Conservation (phyloP, 1,284 basidiomycete genomes). For the Neonothopanus nambi region DNA sequence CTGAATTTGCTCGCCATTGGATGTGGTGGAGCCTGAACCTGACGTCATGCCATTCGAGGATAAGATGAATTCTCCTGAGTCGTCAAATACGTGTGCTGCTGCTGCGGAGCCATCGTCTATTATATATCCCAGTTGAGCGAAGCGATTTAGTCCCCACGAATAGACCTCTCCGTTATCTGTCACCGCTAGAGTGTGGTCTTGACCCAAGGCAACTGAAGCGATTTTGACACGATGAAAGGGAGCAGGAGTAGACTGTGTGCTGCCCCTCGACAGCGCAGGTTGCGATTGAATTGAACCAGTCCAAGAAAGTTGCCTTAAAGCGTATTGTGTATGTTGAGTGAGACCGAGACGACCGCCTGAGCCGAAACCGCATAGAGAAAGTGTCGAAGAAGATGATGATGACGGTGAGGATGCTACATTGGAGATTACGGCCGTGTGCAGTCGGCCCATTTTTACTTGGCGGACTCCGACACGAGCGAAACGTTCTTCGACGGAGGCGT, state of each 20-base stretch:
- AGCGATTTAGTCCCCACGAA: slow-evolving; percentile 91
- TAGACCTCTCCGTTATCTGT: slow-evolving; percentile 82
- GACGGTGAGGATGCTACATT: neutral
- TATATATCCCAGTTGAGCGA: slow-evolving; percentile 86
- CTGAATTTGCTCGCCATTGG: slow-evolving; percentile 17
- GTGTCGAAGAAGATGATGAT: slow-evolving; percentile 2
- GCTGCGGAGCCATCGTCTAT: slow-evolving; percentile 58
- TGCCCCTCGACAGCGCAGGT: neutral
- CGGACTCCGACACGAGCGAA: slow-evolving; percentile 8
- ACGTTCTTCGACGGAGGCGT: slow-evolving; percentile 8
- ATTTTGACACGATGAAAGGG: slow-evolving; percentile 25
- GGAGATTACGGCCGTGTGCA: slow-evolving; percentile 13
- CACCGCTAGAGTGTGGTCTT: slow-evolving; percentile 91
- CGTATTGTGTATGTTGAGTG: slow-evolving; percentile 79
- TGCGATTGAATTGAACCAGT: neutral
- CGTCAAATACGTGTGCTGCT: slow-evolving; percentile 70
- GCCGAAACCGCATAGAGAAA: slow-evolving; percentile 13
- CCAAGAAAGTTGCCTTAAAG: slow-evolving; percentile 52
- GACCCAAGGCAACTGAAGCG: slow-evolving; percentile 78
- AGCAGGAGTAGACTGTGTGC: neutral
- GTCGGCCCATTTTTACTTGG: slow-evolving; percentile 14
- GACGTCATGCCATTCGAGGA: neutral
- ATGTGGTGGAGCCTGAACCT: neutral
- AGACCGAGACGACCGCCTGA: slow-evolving; percentile 61
- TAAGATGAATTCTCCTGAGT: slow-evolving; percentile 61